Percentiles rank a stretch among this genome's conserved stretches.
Evolutionary conservation across 2,329 filamentous ascomycete species (phyloP).

Genomic region (Tricladium varicosporioides): DNA sequence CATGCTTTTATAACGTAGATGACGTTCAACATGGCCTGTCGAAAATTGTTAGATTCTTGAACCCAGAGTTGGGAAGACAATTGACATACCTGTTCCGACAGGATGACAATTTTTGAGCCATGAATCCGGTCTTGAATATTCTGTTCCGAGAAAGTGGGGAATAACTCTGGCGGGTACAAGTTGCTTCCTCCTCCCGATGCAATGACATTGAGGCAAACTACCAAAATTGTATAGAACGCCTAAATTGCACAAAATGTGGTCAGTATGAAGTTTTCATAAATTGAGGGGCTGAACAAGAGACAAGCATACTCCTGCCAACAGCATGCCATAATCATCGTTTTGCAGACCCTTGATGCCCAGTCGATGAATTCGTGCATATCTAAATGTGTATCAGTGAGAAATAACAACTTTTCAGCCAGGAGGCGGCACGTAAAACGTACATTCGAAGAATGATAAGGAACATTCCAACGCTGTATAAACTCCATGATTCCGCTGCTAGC

Average conservation of each 20-base stretch:
- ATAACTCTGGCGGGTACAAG: constrained; percentile 39
- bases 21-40: constrained; percentile 44
- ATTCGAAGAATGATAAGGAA: constrained; percentile 22
- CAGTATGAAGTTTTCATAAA: not conserved
- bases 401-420: not conserved
- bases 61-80: not conserved
- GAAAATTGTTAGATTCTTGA: not conserved
- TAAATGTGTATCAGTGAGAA: not conserved
- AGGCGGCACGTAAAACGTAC: constrained; percentile 5
- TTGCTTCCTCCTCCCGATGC: constrained; percentile 42
- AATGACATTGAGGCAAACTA: constrained; percentile 42
- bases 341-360: constrained; percentile 20
- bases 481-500: constrained; percentile 22
- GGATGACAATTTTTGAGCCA: constrained; percentile 61
- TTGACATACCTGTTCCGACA: constrained; percentile 45
- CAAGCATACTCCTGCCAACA: constrained; percentile 17
- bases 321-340: constrained; percentile 26
- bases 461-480: constrained; percentile 22
- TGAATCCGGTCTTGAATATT: constrained; percentile 42
- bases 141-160: constrained; percentile 35
- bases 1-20: constrained; percentile 56
- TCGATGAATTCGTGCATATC: constrained; percentile 24
- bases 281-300: not conserved
- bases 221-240: constrained; percentile 40
- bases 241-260: constrained; percentile 4